phyloP scores from a whole-genome alignment of 1,284 basidiomycete species.

The Ceratobasidium sp. region DNA sequence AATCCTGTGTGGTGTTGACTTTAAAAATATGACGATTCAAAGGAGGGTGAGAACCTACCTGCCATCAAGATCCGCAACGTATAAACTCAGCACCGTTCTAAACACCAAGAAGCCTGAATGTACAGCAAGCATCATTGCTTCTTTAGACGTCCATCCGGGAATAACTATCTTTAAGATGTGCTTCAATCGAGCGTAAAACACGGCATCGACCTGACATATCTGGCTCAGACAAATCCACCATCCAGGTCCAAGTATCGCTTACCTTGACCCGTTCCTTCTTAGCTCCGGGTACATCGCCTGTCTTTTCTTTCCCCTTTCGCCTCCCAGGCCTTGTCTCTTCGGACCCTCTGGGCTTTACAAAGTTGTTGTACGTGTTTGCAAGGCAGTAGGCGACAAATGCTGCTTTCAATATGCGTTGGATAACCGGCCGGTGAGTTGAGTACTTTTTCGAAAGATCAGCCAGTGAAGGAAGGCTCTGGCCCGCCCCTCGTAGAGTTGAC shows the following conservation, averaged over 20 bases:
- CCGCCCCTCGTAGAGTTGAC: slow-evolving; percentile 21
- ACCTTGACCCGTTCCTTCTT: slow-evolving; percentile 65
- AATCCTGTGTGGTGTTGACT: slow-evolving; percentile 62
- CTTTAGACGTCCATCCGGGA: slow-evolving; percentile 83
- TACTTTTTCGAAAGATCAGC: slow-evolving; percentile 60
- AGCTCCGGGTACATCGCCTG: slow-evolving; percentile 57
- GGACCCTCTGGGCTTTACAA: slow-evolving; percentile 61
- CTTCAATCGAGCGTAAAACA: slow-evolving; percentile 86
- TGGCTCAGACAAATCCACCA: slow-evolving; percentile 18
- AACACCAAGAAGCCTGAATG: slow-evolving; percentile 89
- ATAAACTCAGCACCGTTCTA: slow-evolving; percentile 90
- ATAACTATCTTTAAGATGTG: slow-evolving; percentile 88
- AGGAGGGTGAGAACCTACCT: slow-evolving; percentile 60
- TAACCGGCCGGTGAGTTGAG: slow-evolving; percentile 64
- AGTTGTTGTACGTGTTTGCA: slow-evolving; percentile 46
- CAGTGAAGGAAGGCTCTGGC: slow-evolving; percentile 11
- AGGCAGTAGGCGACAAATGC: slow-evolving; percentile 71
- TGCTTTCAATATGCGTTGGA: slow-evolving; percentile 72
- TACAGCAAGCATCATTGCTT: slow-evolving; percentile 84
- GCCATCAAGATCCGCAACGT: slow-evolving; percentile 94
- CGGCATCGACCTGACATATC: slow-evolving; percentile 75
- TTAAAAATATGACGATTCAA: neutral
- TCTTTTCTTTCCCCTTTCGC: slow-evolving; percentile 52
- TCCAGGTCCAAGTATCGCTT: slow-evolving; percentile 2
- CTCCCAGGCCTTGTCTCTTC: slow-evolving; percentile 54